These are phyloP conservation scores for Pseudogymnoascus sp. DNA, from an alignment of 2,329 filamentous ascomycete genomes.

Conservation along the genomic window DNA sequence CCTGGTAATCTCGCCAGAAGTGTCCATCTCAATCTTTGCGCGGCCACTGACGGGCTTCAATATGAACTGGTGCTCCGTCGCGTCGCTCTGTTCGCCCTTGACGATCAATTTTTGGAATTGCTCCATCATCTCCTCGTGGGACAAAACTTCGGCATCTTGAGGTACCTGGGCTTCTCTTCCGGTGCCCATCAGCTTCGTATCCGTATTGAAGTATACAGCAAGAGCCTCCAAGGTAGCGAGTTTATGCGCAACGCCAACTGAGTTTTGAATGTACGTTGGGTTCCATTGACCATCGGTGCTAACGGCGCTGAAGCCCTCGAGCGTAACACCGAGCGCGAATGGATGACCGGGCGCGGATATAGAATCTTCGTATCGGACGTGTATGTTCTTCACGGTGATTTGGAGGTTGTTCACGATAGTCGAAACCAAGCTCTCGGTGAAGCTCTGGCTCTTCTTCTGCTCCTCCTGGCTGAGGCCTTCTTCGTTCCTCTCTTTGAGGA, in stretches of 20 bases:
- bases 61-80: slow-evolving; percentile 67
- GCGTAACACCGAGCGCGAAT: slow-evolving; percentile 83
- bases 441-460: slow-evolving; percentile 95
- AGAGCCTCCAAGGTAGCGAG: slow-evolving; percentile 82
- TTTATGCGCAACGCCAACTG: slow-evolving; percentile 78
- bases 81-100: slow-evolving; percentile 50
- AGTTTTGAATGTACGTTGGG: slow-evolving; percentile 90
- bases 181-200: slow-evolving; percentile 72
- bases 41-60: slow-evolving; percentile 92
- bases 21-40: slow-evolving; percentile 90
- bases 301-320: slow-evolving; percentile 94
- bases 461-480: slow-evolving; percentile 93
- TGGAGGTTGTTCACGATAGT: slow-evolving; percentile 98
- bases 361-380: slow-evolving; percentile 95
- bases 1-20: slow-evolving; percentile 68
- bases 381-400: slow-evolving; percentile 96
- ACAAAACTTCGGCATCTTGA: slow-evolving; percentile 49
- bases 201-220: slow-evolving; percentile 97
- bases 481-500: slow-evolving; percentile 85
- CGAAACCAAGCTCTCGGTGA: slow-evolving; percentile 87
- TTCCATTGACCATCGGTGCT: slow-evolving; percentile 94
- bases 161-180: slow-evolving; percentile 62
- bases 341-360: slow-evolving; percentile 92
- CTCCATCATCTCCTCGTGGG: slow-evolving; percentile 68
- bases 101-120: slow-evolving; percentile 74